Percentiles rank a stretch among this genome's conserved stretches.
Evolutionary conservation across 768 basidiomycete genomes (phyloP).

Genomic region (Lactarius indigo): DNA sequence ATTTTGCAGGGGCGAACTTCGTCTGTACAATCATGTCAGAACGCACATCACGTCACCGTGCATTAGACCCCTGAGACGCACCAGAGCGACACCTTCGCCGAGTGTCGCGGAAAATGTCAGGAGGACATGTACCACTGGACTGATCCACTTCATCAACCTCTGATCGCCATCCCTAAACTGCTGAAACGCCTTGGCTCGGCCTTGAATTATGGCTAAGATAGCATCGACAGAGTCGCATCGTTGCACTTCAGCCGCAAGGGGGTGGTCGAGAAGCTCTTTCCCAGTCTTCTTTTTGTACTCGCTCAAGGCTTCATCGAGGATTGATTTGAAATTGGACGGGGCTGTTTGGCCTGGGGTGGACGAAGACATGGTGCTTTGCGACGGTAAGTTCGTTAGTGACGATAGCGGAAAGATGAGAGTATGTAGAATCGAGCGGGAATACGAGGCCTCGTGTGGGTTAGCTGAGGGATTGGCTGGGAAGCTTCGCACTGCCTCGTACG

Average conservation of each 20-base stretch:
- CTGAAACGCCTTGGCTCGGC: background rate
- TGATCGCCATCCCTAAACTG: background rate
- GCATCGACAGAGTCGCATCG: background rate
- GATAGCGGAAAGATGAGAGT: background rate
- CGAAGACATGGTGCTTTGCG: background rate
- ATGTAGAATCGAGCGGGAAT: too few species aligned
- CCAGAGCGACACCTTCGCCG: background rate
- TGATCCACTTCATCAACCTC: slow-evolving; percentile 3
- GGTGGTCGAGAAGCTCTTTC: background rate
- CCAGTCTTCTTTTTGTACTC: slow-evolving; percentile 2
- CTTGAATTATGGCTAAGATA: background rate
- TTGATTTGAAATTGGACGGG: background rate
- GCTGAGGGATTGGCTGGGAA: too few species aligned
- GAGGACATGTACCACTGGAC: slow-evolving; percentile 2
- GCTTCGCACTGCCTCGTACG: too few species aligned
- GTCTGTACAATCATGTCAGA: background rate
- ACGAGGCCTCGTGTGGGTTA: too few species aligned
- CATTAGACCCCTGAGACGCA: background rate
- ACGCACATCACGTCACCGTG: too few species aligned
- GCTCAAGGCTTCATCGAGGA: slow-evolving; percentile 1
- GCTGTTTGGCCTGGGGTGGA: background rate
- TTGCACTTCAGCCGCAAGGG: background rate
- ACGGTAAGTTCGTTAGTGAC: background rate
- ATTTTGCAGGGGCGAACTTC: background rate
- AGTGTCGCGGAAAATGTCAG: background rate